Conservation (phyloP, 2,329 filamentous ascomycete species). For the Arthrinium phaeospermum region DNA sequence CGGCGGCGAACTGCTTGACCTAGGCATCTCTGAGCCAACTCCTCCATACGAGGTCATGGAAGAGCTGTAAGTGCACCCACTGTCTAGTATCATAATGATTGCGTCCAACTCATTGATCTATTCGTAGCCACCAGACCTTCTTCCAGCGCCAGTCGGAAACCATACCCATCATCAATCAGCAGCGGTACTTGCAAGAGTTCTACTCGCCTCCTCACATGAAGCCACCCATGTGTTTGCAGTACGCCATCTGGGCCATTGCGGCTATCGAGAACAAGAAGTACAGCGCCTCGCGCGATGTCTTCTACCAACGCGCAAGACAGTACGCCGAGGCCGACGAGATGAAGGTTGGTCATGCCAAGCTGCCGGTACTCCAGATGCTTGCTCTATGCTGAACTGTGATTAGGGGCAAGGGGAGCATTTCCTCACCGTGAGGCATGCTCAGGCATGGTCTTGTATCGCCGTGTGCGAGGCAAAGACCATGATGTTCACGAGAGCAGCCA, state of each 20-base stretch:
- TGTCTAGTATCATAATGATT: conserved; percentile 20
- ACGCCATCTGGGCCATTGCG: conserved; percentile 86
- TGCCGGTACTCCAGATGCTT: not conserved
- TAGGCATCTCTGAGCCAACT: conserved; percentile 79
- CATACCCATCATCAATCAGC: conserved; percentile 78
- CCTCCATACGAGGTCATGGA: conserved; percentile 81
- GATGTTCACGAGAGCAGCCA: conserved; percentile 84
- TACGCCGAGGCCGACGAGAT: conserved; percentile 87
- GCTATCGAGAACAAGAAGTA: conserved; percentile 75
- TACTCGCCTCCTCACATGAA: conserved; percentile 74
- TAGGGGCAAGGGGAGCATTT: conserved; percentile 79
- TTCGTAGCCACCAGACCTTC: conserved; percentile 65
- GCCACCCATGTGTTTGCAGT: conserved; percentile 84
- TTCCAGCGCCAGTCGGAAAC: conserved; percentile 77
- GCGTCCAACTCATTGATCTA: conserved; percentile 45
- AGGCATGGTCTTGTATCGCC: conserved; percentile 77
- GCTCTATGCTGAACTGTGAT: not conserved
- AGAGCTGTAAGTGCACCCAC: conserved; percentile 67
- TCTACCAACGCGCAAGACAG: conserved; percentile 81
- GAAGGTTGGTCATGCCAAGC: conserved; percentile 55
- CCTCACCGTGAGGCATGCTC: conserved; percentile 78
- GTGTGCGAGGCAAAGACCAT: conserved; percentile 85
- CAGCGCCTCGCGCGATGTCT: conserved; percentile 63
- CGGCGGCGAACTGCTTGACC: conserved; percentile 73
- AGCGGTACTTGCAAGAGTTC: conserved; percentile 76